Evolutionary conservation across 108 stramenopile species (phyloP), one percentile per base, ranked within the genome.

Genomic region (Skeletonema tropicum): DNA sequence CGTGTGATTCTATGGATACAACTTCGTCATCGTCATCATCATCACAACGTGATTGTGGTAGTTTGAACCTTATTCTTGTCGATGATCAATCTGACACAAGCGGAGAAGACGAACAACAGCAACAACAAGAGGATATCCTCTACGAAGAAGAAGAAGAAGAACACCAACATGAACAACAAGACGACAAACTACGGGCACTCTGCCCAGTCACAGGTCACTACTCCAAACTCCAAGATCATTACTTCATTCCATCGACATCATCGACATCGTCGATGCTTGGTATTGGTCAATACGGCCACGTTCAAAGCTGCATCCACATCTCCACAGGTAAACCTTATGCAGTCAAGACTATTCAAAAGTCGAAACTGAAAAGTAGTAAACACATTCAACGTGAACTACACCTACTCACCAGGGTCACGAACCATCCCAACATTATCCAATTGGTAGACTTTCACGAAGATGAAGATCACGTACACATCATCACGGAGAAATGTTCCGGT

Each of bases 381-480:
- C 77, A 78, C 11, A 45, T 78, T 3, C 77, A 60, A 33, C 70
- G 70, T 6, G 77, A 78, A 49, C 19, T 78, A 3, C 46, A 71
- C 15, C 57, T 71, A 19, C 70, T 78, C 0, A n/a, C 48, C 25
- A 19, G 21, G 15, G 61, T 80, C 15, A 39, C 38, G 12, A 46
- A 66, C 31, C 82, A 86, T 35, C 38, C 21, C 6, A 60, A 68
- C 71, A 83, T 84, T 23, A 60, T 86, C 19, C 49, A 66, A 67
- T 45, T 96, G 49, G 84, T 88, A 29, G 95, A 94, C 69, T 85
- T 89, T 35, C 93, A 89, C 67, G 86, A 94, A 74, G 93, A 93
- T 42, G 63, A 72, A 2, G 79, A 83, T 29, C 52, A 83, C 45
- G 77, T 80, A 0, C 86, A 89, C 71, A 66, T 96, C 58, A 84